Base-by-base conservation (phyloP, 371 early-diverging fungal species). In the Saksenaea vasiformis region DNA sequence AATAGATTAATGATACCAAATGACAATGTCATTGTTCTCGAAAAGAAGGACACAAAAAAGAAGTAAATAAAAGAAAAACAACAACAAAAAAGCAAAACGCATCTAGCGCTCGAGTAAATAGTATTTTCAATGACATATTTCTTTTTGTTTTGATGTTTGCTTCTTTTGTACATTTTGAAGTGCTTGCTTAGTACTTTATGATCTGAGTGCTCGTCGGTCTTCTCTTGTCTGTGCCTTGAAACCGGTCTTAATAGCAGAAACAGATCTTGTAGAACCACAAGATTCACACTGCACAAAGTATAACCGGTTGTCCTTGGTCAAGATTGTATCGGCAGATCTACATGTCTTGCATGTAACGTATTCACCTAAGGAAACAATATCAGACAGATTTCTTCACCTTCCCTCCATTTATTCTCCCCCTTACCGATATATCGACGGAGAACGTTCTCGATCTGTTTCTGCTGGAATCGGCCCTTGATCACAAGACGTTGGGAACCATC, bases 311-410 rank as follows among this genome's bases (percentile, higher is more conserved):
- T 99, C 98, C 86, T 96, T 99, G 36, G 90, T 89, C 71, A 99
- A 79, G 24, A 90, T 84, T 14, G 99, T 99, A 56, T 98, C 94
- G 44, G 95, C 93, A 5, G 93, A 92, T 70, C 95, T 96, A 90
- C 99, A 99, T 35, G 96, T 95, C 83, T 96, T 97, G 88, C 99
- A 99, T 1, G 96, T 91, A 26, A 99, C 99, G 69, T 98, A 99
- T 76, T 98, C 97, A 65, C 92, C 93, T 86, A 36, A n/a, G 13
- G 56, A 9, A 67, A 0, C 8, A 34, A 22, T 15, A 14, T 26
- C n/a, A 22, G 10, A 19, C 8, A 10, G 9, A 24, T 22, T 22
- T 4, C 8, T 47, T 47, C 19, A 24, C 22, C 2, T 19, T 22
- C 0, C 10, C n/a, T n/a, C 24, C 22, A 19, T 9, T 22, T 10